Conservation (phyloP, 2,329 filamentous ascomycete species). For the Aspergillus fischeri region DNA sequence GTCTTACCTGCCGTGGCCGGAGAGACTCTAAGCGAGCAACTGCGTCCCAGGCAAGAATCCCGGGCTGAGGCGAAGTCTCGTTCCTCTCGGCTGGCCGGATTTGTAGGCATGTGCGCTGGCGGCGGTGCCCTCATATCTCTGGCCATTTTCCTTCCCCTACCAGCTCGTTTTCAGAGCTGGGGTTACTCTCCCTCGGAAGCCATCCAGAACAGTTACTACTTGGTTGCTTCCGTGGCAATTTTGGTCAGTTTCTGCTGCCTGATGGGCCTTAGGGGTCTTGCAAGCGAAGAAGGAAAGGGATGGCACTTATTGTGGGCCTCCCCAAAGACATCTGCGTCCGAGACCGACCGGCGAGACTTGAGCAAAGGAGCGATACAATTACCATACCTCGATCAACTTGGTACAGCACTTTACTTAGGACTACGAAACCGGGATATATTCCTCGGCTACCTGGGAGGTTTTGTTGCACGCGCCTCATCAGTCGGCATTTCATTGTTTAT, state of each 20-base stretch:
- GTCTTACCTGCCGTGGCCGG: slow-evolving; percentile 70
- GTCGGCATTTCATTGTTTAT: slow-evolving; percentile 95
- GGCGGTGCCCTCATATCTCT: slow-evolving; percentile 86
- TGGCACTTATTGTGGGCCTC: slow-evolving; percentile 52
- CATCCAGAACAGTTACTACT: slow-evolving; percentile 80
- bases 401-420: slow-evolving; percentile 64
- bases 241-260: slow-evolving; percentile 70
- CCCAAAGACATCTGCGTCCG: not conserved
- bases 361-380: slow-evolving; percentile 9
- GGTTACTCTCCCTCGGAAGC: slow-evolving; percentile 71
- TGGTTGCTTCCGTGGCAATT: slow-evolving; percentile 71
- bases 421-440: slow-evolving; percentile 73
- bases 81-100: slow-evolving; percentile 69
- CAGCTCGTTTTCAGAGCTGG: slow-evolving; percentile 69
- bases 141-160: slow-evolving; percentile 77
- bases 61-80: slow-evolving; percentile 31
- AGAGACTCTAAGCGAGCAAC: slow-evolving; percentile 23
- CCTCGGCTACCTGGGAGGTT: slow-evolving; percentile 86
- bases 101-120: slow-evolving; percentile 89
- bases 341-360: slow-evolving; percentile 2
- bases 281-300: slow-evolving; percentile 74
- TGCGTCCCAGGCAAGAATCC: slow-evolving; percentile 3
- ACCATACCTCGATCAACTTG: slow-evolving; percentile 52
- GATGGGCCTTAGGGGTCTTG: slow-evolving; percentile 64
- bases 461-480: slow-evolving; percentile 89